Percentiles rank a stretch among this genome's conserved stretches.
phyloP scores from a whole-genome alignment of 257 asterid species.

The Misopates orontium region DNA sequence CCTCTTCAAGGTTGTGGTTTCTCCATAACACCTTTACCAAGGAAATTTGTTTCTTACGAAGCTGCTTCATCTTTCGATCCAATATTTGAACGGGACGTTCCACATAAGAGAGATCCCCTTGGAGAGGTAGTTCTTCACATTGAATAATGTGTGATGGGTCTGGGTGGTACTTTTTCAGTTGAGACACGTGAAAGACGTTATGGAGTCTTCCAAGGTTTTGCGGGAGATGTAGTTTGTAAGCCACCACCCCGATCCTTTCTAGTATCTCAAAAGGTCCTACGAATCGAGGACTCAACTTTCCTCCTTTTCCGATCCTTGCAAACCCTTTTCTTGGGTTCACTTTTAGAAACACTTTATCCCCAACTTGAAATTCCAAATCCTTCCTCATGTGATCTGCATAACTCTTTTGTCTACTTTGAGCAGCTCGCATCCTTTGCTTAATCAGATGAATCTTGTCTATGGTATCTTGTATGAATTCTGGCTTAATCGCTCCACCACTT shows the following conservation, averaged over 20 bases:
- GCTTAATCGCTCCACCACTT: no score
- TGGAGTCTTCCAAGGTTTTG: neutral
- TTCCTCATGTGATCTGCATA: neutral
- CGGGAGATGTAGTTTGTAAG: neutral
- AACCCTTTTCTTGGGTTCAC: neutral
- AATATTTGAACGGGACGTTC: neutral
- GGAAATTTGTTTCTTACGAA: no score
- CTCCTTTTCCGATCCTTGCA: neutral
- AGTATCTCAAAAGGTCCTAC: neutral
- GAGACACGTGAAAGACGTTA: conserved; percentile 9
- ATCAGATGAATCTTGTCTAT: neutral
- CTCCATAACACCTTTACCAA: no score
- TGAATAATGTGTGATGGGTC: neutral
- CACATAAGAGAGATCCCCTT: neutral
- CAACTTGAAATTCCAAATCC: neutral
- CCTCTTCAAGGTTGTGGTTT: no score
- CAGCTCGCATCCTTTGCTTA: neutral
- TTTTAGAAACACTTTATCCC: neutral
- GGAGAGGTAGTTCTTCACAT: neutral
- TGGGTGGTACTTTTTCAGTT: neutral
- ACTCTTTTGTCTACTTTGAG: neutral
- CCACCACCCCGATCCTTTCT: neutral
- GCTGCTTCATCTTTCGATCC: neutral
- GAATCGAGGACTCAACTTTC: neutral
- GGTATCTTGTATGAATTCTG: neutral